A percentile compares a stretch with the other conserved stretches of the same genome.
These are phyloP conservation scores for Posidonia australis DNA, from an alignment of 106 monocot genomes.

Conservation along the genomic window DNA sequence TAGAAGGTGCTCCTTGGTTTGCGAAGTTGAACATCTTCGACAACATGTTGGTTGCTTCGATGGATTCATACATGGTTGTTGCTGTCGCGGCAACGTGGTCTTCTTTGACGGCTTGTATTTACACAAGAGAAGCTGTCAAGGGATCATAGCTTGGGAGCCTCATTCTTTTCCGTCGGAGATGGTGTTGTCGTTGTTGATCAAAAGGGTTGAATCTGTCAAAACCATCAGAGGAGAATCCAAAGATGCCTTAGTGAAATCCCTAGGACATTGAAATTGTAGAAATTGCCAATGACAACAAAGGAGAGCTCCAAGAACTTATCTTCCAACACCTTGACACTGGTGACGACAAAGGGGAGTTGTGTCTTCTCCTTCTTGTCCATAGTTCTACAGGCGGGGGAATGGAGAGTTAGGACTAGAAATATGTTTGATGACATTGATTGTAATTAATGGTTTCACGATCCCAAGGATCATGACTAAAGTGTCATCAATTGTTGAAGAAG, in stretches of 20 bases:
- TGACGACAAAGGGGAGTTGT: too few species aligned
- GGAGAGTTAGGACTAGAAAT: too few species aligned
- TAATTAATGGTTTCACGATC: too few species aligned
- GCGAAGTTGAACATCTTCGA: slow-evolving; percentile 79
- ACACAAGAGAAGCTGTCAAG: slow-evolving; percentile 18
- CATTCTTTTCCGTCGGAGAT: slow-evolving; percentile 67
- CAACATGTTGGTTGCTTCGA: slow-evolving; percentile 39
- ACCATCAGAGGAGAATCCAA: slow-evolving; percentile 61
- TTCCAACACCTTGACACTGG: too few species aligned
- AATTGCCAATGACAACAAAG: too few species aligned
- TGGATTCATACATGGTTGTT: slow-evolving; percentile 27
- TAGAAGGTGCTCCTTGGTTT: slow-evolving; percentile 10
- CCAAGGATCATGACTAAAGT: too few species aligned
- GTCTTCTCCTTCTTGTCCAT: too few species aligned
- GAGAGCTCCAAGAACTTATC: too few species aligned
- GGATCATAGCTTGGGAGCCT: slow-evolving; percentile 33
- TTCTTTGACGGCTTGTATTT: slow-evolving; percentile 24
- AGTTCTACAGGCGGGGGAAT: too few species aligned
- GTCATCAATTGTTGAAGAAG: too few species aligned
- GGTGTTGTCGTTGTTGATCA: slow-evolving; percentile 43
- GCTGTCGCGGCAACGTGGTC: not conserved
- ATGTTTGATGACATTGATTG: too few species aligned
- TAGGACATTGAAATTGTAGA: slow-evolving; percentile 85
- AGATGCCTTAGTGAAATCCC: slow-evolving; percentile 69
- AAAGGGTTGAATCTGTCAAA: slow-evolving; percentile 22